These are phyloP conservation scores for Nigrospora sphaerica DNA, from an alignment of 2,329 filamentous ascomycete genomes.

Conservation along the genomic window DNA sequence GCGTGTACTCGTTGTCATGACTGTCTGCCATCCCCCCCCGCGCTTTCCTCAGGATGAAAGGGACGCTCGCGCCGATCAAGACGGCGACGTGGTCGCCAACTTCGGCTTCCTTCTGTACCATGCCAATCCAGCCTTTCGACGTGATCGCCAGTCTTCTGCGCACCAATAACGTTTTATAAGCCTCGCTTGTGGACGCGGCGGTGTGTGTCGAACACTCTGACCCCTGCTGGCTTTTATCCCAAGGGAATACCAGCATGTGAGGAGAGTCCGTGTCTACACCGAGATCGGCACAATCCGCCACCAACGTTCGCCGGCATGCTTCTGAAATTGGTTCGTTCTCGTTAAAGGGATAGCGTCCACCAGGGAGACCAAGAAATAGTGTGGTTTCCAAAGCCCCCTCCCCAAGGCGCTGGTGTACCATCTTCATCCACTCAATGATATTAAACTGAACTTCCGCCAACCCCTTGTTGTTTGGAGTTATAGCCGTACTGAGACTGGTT, in stretches of 20 bases:
- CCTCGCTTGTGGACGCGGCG: fast-evolving
- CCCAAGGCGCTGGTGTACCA: background rate
- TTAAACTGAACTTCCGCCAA: fast-evolving
- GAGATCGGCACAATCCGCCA: too few relatives aligned
- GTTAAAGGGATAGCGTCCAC: background rate
- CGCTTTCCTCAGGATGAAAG: background rate
- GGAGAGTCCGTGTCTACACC: too few relatives aligned
- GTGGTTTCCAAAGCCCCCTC: background rate
- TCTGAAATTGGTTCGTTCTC: background rate
- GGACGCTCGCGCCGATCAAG: background rate
- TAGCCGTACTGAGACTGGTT: background rate
- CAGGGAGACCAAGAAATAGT: background rate
- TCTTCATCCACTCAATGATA: background rate
- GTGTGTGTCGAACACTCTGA: background rate
- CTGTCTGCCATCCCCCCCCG: too few relatives aligned
- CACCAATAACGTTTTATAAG: background rate
- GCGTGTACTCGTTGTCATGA: background rate
- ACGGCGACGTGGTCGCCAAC: background rate
- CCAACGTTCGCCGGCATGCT: background rate
- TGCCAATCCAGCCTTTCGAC: background rate
- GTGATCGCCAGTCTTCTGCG: background rate
- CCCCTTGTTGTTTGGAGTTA: fast-evolving
- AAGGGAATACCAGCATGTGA: background rate
- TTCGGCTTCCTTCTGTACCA: background rate
- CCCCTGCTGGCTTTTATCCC: background rate